A percentile compares a stretch with the other conserved stretches of the same genome.
Evolutionary conservation across 352 stramenopile species (phyloP).

Genomic region (Globisporangium rhizosaccharum): DNA sequence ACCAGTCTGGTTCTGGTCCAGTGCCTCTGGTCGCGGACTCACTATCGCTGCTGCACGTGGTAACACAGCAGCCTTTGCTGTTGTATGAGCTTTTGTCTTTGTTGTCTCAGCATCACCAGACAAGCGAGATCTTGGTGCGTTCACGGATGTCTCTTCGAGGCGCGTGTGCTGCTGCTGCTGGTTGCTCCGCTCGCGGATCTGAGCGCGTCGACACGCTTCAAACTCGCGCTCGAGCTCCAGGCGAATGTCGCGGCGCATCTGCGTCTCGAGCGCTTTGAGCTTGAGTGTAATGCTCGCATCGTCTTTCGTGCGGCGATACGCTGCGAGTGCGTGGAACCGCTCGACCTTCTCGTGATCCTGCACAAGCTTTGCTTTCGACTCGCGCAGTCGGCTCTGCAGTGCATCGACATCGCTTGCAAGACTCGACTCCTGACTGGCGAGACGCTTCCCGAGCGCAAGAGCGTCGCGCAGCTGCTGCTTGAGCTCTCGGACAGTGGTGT

Average conservation of each 20-base stretch:
- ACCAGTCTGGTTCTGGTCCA: too few species aligned
- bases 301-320: conserved; percentile 42
- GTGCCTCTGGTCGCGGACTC: too few species aligned
- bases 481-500: conserved; percentile 10
- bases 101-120: neutral
- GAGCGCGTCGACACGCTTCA: conserved; percentile 33
- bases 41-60: too few species aligned
- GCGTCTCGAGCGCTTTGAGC: conserved; percentile 33
- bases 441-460: conserved; percentile 13
- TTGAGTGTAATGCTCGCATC: conserved; percentile 29
- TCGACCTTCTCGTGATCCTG: conserved; percentile 44
- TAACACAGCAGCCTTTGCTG: neutral
- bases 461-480: conserved; percentile 19
- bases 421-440: conserved; percentile 23
- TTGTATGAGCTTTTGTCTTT: neutral
- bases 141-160: neutral
- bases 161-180: neutral
- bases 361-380: conserved; percentile 16
- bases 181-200: conserved; percentile 18
- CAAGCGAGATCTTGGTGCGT: too few species aligned
- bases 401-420: conserved; percentile 25
- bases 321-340: conserved; percentile 41
- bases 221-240: conserved; percentile 62
- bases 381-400: conserved; percentile 20
- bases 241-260: conserved; percentile 49